Evolutionary conservation across 2,329 filamentous ascomycete genomes (phyloP).

Genomic region (Talaromyces sp.): DNA sequence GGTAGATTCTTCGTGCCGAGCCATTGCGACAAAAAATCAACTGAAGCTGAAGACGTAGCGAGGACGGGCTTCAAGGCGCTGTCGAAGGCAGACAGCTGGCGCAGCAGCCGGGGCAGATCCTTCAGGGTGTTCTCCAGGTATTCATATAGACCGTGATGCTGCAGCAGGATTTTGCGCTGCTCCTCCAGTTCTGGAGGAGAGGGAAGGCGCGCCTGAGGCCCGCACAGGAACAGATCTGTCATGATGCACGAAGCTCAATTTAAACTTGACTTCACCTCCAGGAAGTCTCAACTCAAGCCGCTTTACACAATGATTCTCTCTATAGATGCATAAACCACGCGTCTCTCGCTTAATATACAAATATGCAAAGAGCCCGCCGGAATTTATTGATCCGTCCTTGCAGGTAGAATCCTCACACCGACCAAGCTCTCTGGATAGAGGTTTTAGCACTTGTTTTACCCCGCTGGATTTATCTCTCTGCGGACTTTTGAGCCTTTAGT

Average conservation of each 20-base stretch:
- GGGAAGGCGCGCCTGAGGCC: conserved; percentile 8
- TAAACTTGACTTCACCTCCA: neutral
- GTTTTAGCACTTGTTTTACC: neutral
- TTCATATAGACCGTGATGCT: neutral
- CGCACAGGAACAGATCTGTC: conserved; percentile 11
- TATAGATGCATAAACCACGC: neutral
- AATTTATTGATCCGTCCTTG: neutral
- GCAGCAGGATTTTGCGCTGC: neutral
- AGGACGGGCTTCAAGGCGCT: neutral
- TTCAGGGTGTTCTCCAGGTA: neutral
- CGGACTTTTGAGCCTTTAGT: neutral
- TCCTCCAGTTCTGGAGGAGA: neutral
- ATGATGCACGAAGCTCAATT: neutral
- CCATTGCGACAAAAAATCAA: conserved; percentile 7
- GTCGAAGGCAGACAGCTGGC: conserved; percentile 7
- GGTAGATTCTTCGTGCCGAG: neutral
- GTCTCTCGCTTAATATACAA: neutral
- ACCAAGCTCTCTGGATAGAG: neutral
- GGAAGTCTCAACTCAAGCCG: neutral
- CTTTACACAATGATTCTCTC: neutral
- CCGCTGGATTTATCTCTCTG: neutral
- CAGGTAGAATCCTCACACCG: neutral
- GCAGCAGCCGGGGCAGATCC: neutral
- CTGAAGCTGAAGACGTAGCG: neutral
- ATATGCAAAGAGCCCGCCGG: neutral